Evolutionary conservation across 192 early-diverging fungal genomes (phyloP), one percentile per base, ranked within the genome.

Genomic region (Phycomyces blakesleeanus): DNA sequence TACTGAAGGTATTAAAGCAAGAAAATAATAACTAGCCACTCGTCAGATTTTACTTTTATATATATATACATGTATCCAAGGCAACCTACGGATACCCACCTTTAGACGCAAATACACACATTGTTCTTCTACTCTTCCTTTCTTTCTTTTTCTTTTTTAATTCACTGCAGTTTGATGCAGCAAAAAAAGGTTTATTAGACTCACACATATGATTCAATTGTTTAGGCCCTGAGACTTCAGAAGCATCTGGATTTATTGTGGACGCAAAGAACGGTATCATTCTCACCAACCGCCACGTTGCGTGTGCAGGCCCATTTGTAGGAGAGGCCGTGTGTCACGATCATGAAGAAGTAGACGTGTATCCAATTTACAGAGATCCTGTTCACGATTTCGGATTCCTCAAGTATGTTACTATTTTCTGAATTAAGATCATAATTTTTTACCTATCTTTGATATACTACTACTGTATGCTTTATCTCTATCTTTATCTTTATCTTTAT

Each of bases 211-310:
- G 9, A 24, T 40, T 16, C 29, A 51, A 39, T 39, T 24, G 10
- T 42, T n/a, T 62, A 83, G 81, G 78, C 29, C 74, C 81, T 20
- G 86, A 85, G 25, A 87, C 82, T 4, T 87, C 83, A 65, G 87
- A 93, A 66, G 91, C 91, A 18, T 83, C 91, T 39, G 91, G 91
- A 20, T 93, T 93, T 75, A 87, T 93, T 51, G 88, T 93, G 9
- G 91, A 93, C 69, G 82, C 82, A 20, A 70, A 76, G 58, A 76
- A 73, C 20, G 90, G 88, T 24, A 70, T 88, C 26, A 88, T 89
- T 39, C 65, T 92, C 39, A 90, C 88, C 9, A 90, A 90, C 64
- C 71, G 81, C 20, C 81, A 82, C 64, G 88, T 92, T 15, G 88
- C 82, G 9, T 87, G 89, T 59, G 78, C 87, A 1, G 91, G 91